Percentiles rank a stretch among this genome's conserved stretches.
Conservation (phyloP, 2,329 filamentous ascomycete genomes). For the Madurella mycetomatis region DNA sequence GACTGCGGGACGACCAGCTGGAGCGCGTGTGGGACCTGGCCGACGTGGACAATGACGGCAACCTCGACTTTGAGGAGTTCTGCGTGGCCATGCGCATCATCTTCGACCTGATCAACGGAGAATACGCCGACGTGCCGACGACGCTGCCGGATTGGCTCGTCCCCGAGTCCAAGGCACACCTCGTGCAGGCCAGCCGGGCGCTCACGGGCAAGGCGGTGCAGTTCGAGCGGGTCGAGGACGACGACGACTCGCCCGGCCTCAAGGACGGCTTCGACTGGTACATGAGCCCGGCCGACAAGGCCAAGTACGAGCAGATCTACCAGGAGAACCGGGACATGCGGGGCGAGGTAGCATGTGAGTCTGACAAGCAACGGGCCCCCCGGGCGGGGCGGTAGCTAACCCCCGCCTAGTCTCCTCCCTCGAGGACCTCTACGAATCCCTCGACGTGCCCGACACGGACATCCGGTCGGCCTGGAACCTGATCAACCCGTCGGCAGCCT, state of each 20-base stretch:
- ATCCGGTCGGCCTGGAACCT: slow-evolving; percentile 94
- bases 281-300: slow-evolving; percentile 86
- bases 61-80: slow-evolving; percentile 98
- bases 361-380: not conserved
- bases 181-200: slow-evolving; percentile 78
- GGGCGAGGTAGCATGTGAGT: slow-evolving; percentile 73
- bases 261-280: slow-evolving; percentile 99
- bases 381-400: not conserved
- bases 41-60: slow-evolving; percentile 95
- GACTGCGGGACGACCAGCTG: slow-evolving; percentile 68
- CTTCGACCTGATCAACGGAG: slow-evolving; percentile 94
- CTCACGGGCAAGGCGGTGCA: slow-evolving; percentile 73
- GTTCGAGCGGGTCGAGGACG: slow-evolving; percentile 75
- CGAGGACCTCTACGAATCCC: slow-evolving; percentile 77
- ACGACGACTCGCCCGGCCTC: slow-evolving; percentile 74
- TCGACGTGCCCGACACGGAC: slow-evolving; percentile 71
- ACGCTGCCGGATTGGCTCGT: slow-evolving; percentile 92
- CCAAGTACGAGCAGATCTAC: slow-evolving; percentile 97
- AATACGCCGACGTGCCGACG: slow-evolving; percentile 83
- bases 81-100: slow-evolving; percentile 98
- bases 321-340: slow-evolving; percentile 83
- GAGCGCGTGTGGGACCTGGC: slow-evolving; percentile 96
- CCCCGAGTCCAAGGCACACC: slow-evolving; percentile 87
- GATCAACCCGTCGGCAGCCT: slow-evolving; percentile 81
- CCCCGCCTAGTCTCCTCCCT: slow-evolving; percentile 63